Evolutionary conservation across 352 stramenopile species (phyloP), one percentile per base, ranked within the genome.

Genomic region (Phytopythium vexans): DNA sequence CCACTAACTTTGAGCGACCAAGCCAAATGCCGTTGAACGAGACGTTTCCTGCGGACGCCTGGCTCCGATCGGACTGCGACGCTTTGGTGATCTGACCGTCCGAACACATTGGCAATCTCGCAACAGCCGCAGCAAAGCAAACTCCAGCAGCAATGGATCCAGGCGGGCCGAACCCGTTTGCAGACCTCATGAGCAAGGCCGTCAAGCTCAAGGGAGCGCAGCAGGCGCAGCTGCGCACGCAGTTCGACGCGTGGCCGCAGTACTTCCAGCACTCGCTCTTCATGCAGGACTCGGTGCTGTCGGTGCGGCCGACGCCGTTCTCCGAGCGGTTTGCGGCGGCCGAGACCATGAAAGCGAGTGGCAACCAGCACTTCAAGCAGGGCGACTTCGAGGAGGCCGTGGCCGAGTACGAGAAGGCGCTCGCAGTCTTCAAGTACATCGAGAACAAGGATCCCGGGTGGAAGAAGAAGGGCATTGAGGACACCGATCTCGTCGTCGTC

Each of bases 221-320:
- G 41, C 84, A 94, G 73, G 79, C 82, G 6, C 77, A 91, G 46
- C 58, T 94, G 15, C 84, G 82, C 3, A 84, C 76, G 4, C 49
- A 70, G 15, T 92, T 80, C 47, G 84, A 92, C 51, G 70, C 77
- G 33, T 94, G 82, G 84, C 80, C 84, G 35, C 76, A 87, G 56
- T 92, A 91, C 57, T 90, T 94, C 37, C 84, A 94, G 69, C 82
- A 92, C 54, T 92, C 84, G 14, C 75, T 94, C 59, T 94, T 94
- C 52, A 92, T 94, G 80, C 76, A 91, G 47, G 77, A 92, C 31
- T 89, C 74, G 0, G 79, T 92, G 11, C 61, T 69, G 11, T 70
- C 56, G 0, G 62, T 77, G 15, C 80, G 79, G 3, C 27, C 41
- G 11, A 69, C 80, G 8, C 31, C 64, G 12, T 88, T 91, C 56